Base-by-base conservation (phyloP, 768 basidiomycete genomes). In the Sporobolomyces roseus region DNA sequence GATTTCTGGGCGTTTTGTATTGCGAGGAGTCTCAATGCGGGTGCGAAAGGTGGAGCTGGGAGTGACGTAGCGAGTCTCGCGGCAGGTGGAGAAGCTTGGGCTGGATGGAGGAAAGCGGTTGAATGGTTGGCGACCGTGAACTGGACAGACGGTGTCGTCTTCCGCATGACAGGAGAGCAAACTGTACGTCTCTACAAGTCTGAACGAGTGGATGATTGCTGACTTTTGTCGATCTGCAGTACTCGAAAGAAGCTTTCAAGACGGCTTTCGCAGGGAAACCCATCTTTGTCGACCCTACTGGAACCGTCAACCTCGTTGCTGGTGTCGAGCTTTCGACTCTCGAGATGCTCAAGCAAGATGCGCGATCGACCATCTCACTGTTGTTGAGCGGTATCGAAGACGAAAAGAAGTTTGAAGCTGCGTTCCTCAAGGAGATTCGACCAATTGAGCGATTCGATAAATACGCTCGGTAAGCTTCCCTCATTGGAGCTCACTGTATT, bases 241-340 rank as follows among this genome's bases (percentile, higher is more conserved):
- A 66, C 33, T 8, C 35, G 43, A 67, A 73, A 43, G 64, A 64
- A 30, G 78, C 79, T 4, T 77, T 80, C 56, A 54, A 75, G 35
- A 51, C 51, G 7, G 70, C 74, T 16, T 66, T 61, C 45, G 17
- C 53, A 45, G 71, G 54, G 19, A 48, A 81, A 5, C 83, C 86
- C 12, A 82, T 88, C 25, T 86, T 94, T 56, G 87, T 94, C 1
- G 93, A 93, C 74, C 84, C 87, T 1, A 83, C 86, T 0, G 90
- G 91, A 0, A 82, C 83, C 12, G 81, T 88, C 53, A 98, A 99
- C 76, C 75, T 93, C 14, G 78, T 94, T 27, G 84, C 86, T 0
- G 86, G 84, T 13, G 84, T 93, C 35, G 89, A 93, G 25, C 73
- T 85, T 19, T 84, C 88, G 3, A 92, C 91, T 2, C 81, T 98